Percentiles rank a stretch among this genome's conserved stretches.
Evolutionary conservation across 2,329 filamentous ascomycete species (phyloP).

Genomic region (Coniochaeta sp.): DNA sequence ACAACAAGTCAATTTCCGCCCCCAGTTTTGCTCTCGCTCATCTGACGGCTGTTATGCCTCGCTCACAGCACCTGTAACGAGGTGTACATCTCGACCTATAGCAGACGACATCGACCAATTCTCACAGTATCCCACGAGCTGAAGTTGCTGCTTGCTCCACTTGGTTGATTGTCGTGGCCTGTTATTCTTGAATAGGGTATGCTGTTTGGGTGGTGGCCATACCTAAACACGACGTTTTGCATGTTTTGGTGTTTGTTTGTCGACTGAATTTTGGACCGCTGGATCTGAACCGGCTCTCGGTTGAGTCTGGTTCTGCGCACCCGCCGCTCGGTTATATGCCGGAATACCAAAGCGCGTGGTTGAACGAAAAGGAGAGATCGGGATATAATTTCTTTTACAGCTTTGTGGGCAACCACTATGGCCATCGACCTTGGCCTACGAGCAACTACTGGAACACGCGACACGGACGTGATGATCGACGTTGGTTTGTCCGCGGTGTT

Average conservation of each 20-base stretch:
- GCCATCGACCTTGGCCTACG: constrained; percentile 1
- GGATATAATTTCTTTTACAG: constrained; percentile 3
- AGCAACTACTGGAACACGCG: neutral
- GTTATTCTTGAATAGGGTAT: neutral
- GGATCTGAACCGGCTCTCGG: neutral
- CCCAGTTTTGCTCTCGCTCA: neutral
- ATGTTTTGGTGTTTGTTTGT: neutral
- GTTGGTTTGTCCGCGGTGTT: constrained; percentile 1
- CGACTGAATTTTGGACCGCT: neutral
- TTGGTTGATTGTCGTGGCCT: neutral
- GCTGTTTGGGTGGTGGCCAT: neutral
- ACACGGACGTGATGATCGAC: constrained; percentile 1
- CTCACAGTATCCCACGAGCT: neutral
- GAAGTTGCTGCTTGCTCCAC: neutral
- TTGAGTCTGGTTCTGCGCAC: neutral
- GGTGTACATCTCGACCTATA: neutral
- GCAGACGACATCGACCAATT: neutral
- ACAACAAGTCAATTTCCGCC: neutral
- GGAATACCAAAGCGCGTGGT: neutral
- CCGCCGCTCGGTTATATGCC: neutral
- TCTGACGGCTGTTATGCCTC: neutral
- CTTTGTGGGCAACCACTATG: constrained; percentile 2
- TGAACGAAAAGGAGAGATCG: neutral
- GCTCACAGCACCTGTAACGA: neutral
- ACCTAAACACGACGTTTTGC: neutral